Evolutionary conservation across 768 basidiomycete species (phyloP).

Genomic region (Podaxis pistillaris): DNA sequence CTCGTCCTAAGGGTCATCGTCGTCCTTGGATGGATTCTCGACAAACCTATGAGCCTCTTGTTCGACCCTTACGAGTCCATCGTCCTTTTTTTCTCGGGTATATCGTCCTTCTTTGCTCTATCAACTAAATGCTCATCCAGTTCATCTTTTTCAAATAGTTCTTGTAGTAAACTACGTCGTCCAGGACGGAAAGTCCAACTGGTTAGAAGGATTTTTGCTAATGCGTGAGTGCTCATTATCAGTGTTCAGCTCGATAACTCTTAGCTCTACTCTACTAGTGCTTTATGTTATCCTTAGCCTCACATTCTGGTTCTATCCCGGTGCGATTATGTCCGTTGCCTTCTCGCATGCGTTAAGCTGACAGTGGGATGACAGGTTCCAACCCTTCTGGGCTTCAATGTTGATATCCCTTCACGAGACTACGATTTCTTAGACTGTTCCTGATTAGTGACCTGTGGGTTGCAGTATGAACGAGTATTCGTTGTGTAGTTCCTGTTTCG

Average conservation of each 20-base stretch:
- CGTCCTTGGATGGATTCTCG: conserved; percentile 75
- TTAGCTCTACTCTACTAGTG: conserved; percentile 30
- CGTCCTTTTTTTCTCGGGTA: conserved; percentile 47
- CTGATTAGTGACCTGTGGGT: neutral
- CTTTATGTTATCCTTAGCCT: conserved; percentile 73
- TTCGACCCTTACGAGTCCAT: conserved; percentile 91
- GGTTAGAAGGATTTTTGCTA: conserved; percentile 72
- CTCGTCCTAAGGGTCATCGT: conserved; percentile 58
- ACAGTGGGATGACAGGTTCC: neutral
- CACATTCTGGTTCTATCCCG: conserved; percentile 64
- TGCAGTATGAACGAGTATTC: too few relatives aligned
- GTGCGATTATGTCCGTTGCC: conserved; percentile 22
- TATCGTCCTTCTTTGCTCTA: conserved; percentile 6
- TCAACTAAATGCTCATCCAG: neutral
- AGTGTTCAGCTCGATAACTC: neutral
- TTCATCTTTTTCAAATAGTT: conserved; percentile 37
- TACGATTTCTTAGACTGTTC: neutral
- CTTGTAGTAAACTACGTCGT: conserved; percentile 82
- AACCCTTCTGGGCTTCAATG: neutral
- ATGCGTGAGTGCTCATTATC: conserved; percentile 24
- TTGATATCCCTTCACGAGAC: neutral
- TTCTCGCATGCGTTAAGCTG: neutral
- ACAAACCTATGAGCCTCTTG: conserved; percentile 75
- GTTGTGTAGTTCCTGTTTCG: neutral
- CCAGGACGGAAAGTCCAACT: conserved; percentile 80